phyloP scores from a whole-genome alignment of 331 rosid genomes.

The Stylosanthes scabra region DNA sequence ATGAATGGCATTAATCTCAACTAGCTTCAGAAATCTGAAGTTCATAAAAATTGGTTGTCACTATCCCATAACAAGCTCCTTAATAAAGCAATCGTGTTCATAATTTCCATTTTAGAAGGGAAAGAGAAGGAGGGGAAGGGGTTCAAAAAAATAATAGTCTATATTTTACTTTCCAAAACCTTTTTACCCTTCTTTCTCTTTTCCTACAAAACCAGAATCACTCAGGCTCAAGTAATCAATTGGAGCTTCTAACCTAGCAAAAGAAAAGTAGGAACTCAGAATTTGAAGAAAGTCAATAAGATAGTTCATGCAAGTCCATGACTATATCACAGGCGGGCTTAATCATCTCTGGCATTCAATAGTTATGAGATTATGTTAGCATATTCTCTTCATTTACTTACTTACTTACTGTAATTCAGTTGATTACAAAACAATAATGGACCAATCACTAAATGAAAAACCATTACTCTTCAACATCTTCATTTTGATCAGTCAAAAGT shows the following conservation, averaged over 20 bases:
- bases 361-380: background rate
- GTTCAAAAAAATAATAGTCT: too few relatives aligned
- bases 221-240: background rate
- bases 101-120: too few relatives aligned
- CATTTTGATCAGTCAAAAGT: background rate
- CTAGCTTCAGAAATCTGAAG: background rate
- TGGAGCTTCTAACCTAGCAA: background rate
- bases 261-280: background rate
- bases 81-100: background rate
- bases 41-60: conserved; percentile 19
- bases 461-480: background rate
- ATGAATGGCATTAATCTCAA: conserved; percentile 18
- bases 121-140: too few relatives aligned
- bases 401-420: background rate
- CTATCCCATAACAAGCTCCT: conserved; percentile 11
- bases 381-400: background rate
- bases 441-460: background rate
- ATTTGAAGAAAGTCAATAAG: background rate
- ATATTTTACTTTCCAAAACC: too few relatives aligned
- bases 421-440: conserved; percentile 3
- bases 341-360: background rate
- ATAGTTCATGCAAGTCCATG: background rate
- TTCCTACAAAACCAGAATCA: too few relatives aligned
- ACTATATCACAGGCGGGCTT: background rate
- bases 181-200: too few relatives aligned